A percentile compares a stretch with the other conserved stretches of the same genome.
phyloP scores from a whole-genome alignment of 2,329 filamentous ascomycete genomes.

The Botryotinia calthae region DNA sequence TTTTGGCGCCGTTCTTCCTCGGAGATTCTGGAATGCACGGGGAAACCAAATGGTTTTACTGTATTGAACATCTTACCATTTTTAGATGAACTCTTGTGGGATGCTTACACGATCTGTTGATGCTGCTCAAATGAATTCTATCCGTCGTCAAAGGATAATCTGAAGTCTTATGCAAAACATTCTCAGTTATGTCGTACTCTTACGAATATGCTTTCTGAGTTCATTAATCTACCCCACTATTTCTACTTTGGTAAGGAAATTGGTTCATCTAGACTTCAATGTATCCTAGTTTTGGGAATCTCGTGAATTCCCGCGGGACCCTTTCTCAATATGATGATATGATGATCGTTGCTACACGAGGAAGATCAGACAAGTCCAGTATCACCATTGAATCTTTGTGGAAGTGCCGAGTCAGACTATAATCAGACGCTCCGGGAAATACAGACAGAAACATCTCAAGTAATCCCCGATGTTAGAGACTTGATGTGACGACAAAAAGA shows the following conservation, averaged over 20 bases:
- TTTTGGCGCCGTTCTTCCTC: not conserved
- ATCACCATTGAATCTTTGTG: slow-evolving; percentile 1
- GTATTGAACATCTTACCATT: not conserved
- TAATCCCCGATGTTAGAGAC: not conserved
- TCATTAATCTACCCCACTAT: slow-evolving; percentile 4
- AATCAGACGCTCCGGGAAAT: not conserved
- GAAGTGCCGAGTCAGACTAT: not conserved
- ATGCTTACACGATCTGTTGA: not conserved
- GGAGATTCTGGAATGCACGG: not conserved
- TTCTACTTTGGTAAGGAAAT: slow-evolving; percentile 6
- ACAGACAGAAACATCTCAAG: not conserved
- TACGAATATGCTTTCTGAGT: not conserved
- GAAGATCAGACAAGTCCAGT: slow-evolving; percentile 16
- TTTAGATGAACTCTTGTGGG: not conserved
- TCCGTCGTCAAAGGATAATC: not conserved
- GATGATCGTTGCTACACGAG: not conserved
- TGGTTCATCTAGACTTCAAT: not conserved
- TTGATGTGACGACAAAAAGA: not conserved
- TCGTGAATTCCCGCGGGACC: not conserved
- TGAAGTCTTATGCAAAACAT: slow-evolving; percentile 14
- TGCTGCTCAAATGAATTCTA: not conserved
- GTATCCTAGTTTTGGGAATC: not conserved
- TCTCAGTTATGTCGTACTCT: not conserved
- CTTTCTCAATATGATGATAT: not conserved
- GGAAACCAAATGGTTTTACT: not conserved